phyloP scores from a whole-genome alignment of 257 asterid genomes.

The Capsicum baccatum region DNA sequence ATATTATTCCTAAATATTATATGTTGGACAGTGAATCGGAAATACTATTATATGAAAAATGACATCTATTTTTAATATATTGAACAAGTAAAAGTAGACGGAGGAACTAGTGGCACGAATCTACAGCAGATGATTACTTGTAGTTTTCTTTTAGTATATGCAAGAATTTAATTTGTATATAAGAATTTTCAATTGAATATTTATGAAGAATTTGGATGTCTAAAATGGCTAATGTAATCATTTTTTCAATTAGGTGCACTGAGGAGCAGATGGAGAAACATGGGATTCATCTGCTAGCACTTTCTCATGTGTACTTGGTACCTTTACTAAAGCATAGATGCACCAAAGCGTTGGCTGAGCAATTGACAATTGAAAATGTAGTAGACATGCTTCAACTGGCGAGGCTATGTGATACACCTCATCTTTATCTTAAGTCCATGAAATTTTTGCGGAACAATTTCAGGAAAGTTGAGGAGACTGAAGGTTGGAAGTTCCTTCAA shows the following conservation, averaged over 20 bases:
- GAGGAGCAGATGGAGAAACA: conserved; percentile 76
- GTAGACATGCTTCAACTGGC: conserved; percentile 90
- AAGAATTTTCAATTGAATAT: neutral
- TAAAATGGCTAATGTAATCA: conserved; percentile 36
- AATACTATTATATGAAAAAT: no score
- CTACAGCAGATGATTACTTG: neutral
- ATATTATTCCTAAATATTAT: no score
- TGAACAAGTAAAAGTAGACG: no score
- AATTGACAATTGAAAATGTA: conserved; percentile 57
- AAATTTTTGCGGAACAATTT: conserved; percentile 54
- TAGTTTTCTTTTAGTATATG: neutral
- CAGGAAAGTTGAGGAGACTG: conserved; percentile 68
- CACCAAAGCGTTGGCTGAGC: conserved; percentile 52
- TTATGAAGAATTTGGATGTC: neutral
- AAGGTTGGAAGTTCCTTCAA: conserved; percentile 88
- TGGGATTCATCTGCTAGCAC: conserved; percentile 77
- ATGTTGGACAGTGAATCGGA: no score
- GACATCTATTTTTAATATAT: no score
- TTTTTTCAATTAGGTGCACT: conserved; percentile 52
- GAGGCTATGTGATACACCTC: conserved; percentile 83
- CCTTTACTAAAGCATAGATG: conserved; percentile 81
- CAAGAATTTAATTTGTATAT: neutral
- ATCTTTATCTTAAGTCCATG: conserved; percentile 78
- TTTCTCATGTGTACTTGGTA: conserved; percentile 80
- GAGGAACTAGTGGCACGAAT: neutral